Base-by-base conservation (phyloP, 2,329 filamentous ascomycete species). In the Alternaria arbusti region DNA sequence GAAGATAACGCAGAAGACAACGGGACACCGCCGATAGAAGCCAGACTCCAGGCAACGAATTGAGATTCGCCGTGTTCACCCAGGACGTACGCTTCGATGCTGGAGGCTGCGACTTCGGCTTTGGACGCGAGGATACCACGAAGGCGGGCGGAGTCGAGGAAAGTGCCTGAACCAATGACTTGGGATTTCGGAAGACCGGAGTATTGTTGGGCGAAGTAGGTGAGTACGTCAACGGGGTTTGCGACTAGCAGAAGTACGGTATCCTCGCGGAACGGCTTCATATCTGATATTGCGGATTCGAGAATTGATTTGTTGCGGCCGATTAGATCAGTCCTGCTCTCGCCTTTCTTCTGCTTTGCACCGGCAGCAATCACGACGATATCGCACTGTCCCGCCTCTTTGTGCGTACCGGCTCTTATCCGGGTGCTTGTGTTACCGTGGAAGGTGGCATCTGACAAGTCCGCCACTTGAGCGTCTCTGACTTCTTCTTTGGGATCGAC, bases 261-360 rank as follows among this genome's bases (percentile, higher is more conserved):
- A 36, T 72, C 63, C 10, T 23, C 3, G 11, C 61, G 62, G 15
- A 72, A 69, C 2, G 70, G 69, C 6, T 69, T 65, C 70, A 71
- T 71, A 25, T 71, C 69, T n/a, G 22, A 25, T 13, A 72, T 67
- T 10, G 67, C 67, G 20, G 67, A 69, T 44, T 69, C 30, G 7
- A 72, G 63, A 8, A 72, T 72, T n/a, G 64, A 49, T 30, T 71
- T 72, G 55, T 72, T 72, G 46, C 67, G 64, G 7, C 66, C 66
- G 30, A 72, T 69, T 0, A 71, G 59, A 54, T 72, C 70, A 28
- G 67, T 70, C 28, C 70, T 62, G 20, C 61, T 65, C 50, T 71
- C 70, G n/a, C 69, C 68, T 47, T 72, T 64, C 50, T 72, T 72
- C 11, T 72, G 69, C 36, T 70, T 70, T 3, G 70, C 70, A 6